Evolutionary conservation across 768 basidiomycete genomes (phyloP).

Genomic region (Mycena belliarum): DNA sequence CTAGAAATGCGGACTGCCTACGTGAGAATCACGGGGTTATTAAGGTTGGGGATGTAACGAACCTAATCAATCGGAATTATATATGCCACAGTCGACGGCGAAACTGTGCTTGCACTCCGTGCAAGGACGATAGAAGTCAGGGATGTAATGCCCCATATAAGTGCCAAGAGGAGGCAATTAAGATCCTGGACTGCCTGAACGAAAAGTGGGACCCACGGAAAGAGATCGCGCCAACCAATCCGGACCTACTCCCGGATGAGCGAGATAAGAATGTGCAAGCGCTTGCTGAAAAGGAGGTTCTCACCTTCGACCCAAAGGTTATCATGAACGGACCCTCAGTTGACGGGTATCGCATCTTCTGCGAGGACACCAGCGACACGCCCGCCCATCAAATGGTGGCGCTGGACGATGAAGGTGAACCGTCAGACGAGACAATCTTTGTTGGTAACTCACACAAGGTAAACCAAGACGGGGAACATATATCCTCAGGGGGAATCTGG

Average conservation of each 20-base stretch:
- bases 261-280: neutral
- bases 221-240: neutral
- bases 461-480: neutral
- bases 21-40: too few species aligned
- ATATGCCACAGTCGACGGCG: too few species aligned
- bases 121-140: too few species aligned
- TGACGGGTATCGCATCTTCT: neutral
- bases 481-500: neutral
- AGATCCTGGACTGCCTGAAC: too few species aligned
- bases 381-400: neutral
- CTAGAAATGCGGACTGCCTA: too few species aligned
- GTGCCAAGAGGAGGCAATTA: too few species aligned
- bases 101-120: too few species aligned
- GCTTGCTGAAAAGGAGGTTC: neutral
- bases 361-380: neutral
- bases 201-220: neutral
- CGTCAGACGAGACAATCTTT: neutral
- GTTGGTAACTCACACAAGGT: neutral
- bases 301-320: neutral
- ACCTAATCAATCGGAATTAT: too few species aligned
- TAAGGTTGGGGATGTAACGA: too few species aligned
- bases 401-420: too few species aligned
- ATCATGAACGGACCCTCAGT: neutral
- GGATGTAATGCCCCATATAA: too few species aligned
- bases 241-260: neutral